Evolutionary conservation across 768 basidiomycete species (phyloP).

Genomic region (Phaeolepiota aurea): DNA sequence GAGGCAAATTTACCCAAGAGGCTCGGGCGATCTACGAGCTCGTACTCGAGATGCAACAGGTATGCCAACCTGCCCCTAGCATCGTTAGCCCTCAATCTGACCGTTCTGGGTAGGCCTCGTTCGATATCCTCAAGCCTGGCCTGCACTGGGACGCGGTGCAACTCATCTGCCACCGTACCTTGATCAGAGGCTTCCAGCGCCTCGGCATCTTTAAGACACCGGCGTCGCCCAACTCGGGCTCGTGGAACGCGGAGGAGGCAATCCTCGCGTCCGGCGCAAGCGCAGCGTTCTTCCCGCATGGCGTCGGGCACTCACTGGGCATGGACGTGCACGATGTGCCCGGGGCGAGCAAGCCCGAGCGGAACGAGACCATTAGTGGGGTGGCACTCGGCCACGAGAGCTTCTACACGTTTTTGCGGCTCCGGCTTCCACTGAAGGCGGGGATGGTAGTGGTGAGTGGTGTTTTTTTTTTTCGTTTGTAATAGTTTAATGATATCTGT

Average conservation of each 20-base stretch:
- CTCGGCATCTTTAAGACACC: conserved; percentile 79
- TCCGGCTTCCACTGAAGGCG: conserved; percentile 61
- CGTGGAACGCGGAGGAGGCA: conserved; percentile 54
- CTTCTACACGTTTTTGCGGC: conserved; percentile 75
- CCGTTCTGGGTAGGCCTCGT: conserved; percentile 42
- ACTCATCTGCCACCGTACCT: conserved; percentile 69
- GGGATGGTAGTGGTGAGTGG: conserved; percentile 82
- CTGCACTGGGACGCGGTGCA: conserved; percentile 89
- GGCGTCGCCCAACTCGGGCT: conserved; percentile 35
- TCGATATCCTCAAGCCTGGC: conserved; percentile 65
- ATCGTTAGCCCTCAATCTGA: too few relatives aligned
- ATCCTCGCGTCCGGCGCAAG: conserved; percentile 73
- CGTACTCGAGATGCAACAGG: conserved; percentile 87
- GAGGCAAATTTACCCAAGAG: conserved; percentile 79
- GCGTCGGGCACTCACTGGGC: conserved; percentile 84
- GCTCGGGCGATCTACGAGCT: conserved; percentile 79
- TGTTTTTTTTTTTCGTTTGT: conserved; percentile 4
- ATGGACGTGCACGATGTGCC: conserved; percentile 94
- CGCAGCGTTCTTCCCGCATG: conserved; percentile 91
- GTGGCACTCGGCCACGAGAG: conserved; percentile 39
- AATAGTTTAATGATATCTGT: background rate
- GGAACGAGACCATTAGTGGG: conserved; percentile 41
- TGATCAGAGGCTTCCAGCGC: conserved; percentile 74
- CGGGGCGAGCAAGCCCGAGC: conserved; percentile 64
- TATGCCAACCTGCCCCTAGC: conserved; percentile 18